These are phyloP conservation scores for Fraxinus nigra DNA, from an alignment of 305 asterid species.

Conservation along the genomic window DNA sequence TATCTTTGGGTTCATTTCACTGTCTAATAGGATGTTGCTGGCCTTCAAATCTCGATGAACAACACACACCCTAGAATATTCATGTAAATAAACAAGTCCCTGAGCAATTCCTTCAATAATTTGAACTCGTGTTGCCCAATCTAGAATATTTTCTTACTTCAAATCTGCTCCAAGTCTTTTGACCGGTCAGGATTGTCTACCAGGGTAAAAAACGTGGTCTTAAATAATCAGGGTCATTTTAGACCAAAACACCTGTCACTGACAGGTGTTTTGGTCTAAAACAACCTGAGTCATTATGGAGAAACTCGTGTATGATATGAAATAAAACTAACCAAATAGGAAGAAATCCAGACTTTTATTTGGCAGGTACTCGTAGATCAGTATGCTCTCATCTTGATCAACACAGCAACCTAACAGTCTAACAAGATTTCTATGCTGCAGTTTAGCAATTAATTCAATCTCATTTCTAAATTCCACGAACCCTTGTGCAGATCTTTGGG, in stretches of 20 bases:
- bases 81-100: slow-evolving; percentile 49
- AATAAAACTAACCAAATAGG: slow-evolving; percentile 34
- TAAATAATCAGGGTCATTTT: neutral
- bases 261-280: neutral
- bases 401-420: slow-evolving; percentile 37
- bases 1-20: slow-evolving; percentile 47
- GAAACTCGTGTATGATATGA: neutral
- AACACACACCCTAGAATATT: slow-evolving; percentile 39
- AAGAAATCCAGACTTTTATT: slow-evolving; percentile 37
- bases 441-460: slow-evolving; percentile 30
- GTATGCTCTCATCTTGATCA: slow-evolving; percentile 34
- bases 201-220: neutral
- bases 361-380: slow-evolving; percentile 43
- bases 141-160: slow-evolving; percentile 25
- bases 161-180: slow-evolving; percentile 21
- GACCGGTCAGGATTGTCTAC: neutral
- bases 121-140: slow-evolving; percentile 33
- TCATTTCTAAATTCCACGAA: slow-evolving; percentile 44
- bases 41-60: slow-evolving; percentile 53
- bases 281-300: neutral
- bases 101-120: slow-evolving; percentile 50
- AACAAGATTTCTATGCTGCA: slow-evolving; percentile 48
- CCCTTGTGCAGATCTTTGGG: slow-evolving; percentile 49
- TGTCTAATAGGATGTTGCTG: slow-evolving; percentile 39
- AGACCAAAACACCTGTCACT: neutral